Base-by-base conservation (phyloP, 768 basidiomycete species). In the Amanita rubescens region DNA sequence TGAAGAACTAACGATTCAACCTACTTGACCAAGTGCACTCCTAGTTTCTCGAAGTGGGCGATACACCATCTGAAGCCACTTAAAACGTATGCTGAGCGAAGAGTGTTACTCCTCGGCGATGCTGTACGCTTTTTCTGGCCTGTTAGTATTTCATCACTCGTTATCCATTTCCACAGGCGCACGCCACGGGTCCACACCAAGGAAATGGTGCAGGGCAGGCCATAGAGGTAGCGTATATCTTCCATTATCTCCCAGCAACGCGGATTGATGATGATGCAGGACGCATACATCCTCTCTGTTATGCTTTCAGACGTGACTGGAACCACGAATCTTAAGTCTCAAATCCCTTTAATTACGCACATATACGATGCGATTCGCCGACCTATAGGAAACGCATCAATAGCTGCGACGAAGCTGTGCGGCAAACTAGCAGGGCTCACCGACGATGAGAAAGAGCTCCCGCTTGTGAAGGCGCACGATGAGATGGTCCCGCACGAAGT, bases 131-230 rank as follows among this genome's bases (percentile, higher is more conserved):
- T 24, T 17, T 43, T 14, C 12, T 5, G 41, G 30, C 19, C 27
- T 5, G 41, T 17, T 30, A 5, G 5, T 34, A 19, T 15, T 35
- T 20, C 12, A 3, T 51, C 20, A 34, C 15, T 46, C 22, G n/a
- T 22, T n/a, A n/a, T n/a, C n/a, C n/a, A n/a, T 9, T 44, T 72
- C 72, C 17, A 39, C n/a, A 74, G 75, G 77, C 78, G 8, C 80
- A 81, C 58, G 78, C 78, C 1, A 77, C 76, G 71, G 63, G 67
- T 3, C 78, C 81, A 11, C 75, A 78, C 65, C 75, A 79, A 65
- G 81, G 79, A 25, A 76, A 79, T 8, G 79, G 79, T 33, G 81
- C 81, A 10, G 81, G 78, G 12, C 78, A 79, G 56, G 80, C 79
- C 5, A 73, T 81, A 51, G 81, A 82, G 68, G 78, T 77, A 55